Evolutionary conservation across 2,329 filamentous ascomycete species (phyloP).

Genomic region (Beauveria pseudobassiana): DNA sequence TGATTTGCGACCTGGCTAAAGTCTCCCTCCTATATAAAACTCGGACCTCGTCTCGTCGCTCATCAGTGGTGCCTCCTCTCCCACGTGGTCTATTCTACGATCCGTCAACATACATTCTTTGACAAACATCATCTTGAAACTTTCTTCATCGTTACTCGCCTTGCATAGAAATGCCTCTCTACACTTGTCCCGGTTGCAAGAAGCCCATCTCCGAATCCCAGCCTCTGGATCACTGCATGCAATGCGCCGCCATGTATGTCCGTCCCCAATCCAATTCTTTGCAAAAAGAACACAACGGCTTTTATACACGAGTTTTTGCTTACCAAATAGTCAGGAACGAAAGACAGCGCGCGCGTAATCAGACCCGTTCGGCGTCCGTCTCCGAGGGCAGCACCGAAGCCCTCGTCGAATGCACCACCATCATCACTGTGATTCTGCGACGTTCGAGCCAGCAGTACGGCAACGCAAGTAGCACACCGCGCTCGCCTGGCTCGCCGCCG

Average conservation of each 20-base stretch:
- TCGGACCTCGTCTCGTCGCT: neutral
- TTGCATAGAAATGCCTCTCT: constrained; percentile 4
- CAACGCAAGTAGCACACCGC: neutral
- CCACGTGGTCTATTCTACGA: neutral
- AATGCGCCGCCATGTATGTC: constrained; percentile 7
- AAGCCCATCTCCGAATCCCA: constrained; percentile 9
- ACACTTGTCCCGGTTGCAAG: constrained; percentile 9
- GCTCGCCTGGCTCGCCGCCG: neutral
- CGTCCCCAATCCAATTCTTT: no score
- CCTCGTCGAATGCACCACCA: constrained; percentile 2
- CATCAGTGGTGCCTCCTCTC: neutral
- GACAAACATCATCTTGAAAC: neutral
- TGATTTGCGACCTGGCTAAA: neutral
- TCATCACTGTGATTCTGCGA: neutral
- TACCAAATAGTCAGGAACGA: neutral
- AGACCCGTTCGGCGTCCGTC: neutral
- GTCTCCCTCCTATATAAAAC: neutral
- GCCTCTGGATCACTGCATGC: constrained; percentile 8
- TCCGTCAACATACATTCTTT: neutral
- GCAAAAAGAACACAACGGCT: no score
- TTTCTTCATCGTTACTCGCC: no score
- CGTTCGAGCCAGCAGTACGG: constrained; percentile 8
- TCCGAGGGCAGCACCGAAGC: neutral
- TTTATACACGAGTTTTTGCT: neutral
- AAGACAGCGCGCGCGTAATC: neutral